Evolutionary conservation across 2,329 filamentous ascomycete genomes (phyloP), one percentile per base, ranked within the genome.

Genomic region (Beauveria caledonica): DNA sequence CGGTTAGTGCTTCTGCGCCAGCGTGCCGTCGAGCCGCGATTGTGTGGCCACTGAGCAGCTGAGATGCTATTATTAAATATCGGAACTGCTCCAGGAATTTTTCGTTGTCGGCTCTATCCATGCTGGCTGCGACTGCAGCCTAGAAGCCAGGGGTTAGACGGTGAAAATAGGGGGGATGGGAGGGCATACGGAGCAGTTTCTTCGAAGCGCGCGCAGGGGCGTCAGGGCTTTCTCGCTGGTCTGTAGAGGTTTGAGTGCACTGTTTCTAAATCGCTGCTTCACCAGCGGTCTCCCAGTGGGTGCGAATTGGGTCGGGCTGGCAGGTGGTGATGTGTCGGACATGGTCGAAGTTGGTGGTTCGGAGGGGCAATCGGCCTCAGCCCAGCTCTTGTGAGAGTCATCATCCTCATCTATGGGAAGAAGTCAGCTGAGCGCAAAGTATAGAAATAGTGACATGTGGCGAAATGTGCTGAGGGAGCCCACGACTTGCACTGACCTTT

Each of bases 71-170:
- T 65, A 97, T 90, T 23, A 90, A 88, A 74, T 97, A 97, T 64
- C 92, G 89, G 69, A 97, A 97, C 70, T 92, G 89, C 74, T 97
- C 92, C 62, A 96, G 81, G 68, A 97, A 96, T 65, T 86, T 87
- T 66, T 87, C 82, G 70, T 92, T 95, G 67, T 96, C 92, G 66
- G 84, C 85, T 65, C 87, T 82, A 60, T 89, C 87, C 64, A 96
- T 81, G 63, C 84, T 83, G 45, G 87, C 86, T 65, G 88, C 88
- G 61, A 92, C 81, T 10, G 83, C 87, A 67, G 81, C 82, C 87
- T 90, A 68, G 42, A 65, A 50, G 45, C 17, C 11, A 13, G 15
- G 55, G 21, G 60, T 63, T 58, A 51, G 55, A 54, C 13, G 13
- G 33, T 11, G 13, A 15, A 11, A 11, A 17, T 44, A n/a, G 48